Evolutionary conservation across 768 basidiomycete genomes (phyloP).

Genomic region (Leccinum truebloodii): DNA sequence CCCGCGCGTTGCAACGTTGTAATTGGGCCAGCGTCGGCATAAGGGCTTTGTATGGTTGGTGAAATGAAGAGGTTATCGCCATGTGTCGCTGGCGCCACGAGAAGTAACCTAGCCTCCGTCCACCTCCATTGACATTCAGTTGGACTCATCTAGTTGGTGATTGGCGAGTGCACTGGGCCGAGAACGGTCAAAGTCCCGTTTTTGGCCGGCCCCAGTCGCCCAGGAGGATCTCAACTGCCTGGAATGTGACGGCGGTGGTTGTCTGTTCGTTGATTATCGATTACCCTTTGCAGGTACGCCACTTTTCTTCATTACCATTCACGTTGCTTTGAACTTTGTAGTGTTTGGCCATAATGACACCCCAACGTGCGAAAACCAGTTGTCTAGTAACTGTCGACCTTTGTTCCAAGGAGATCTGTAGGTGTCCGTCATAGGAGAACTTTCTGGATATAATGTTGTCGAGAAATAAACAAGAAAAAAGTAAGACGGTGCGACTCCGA

Average conservation of each 20-base stretch:
- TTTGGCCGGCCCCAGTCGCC: not conserved
- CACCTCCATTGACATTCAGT: not conserved
- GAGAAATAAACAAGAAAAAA: slow-evolving; percentile 1
- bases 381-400: not conserved
- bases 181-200: not conserved
- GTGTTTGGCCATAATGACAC: slow-evolving; percentile 4
- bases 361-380: not conserved
- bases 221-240: not conserved
- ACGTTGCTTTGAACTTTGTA: not conserved
- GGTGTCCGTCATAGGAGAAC: not conserved
- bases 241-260: not conserved
- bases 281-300: slow-evolving; percentile 4
- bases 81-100: slow-evolving; percentile 1
- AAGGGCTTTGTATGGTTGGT: not conserved
- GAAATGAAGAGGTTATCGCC: slow-evolving; percentile 2
- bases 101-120: slow-evolving; percentile 6
- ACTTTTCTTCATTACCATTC: not conserved
- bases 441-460: not conserved
- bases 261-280: slow-evolving; percentile 8
- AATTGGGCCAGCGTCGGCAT: not conserved
- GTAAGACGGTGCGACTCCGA: not conserved
- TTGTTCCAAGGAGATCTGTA: not conserved
- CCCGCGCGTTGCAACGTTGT: not conserved
- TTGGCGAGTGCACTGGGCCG: not conserved
- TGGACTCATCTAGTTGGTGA: not conserved